These are phyloP conservation scores for Penicillium fimorum DNA, from an alignment of 495 filamentous ascomycete genomes.

Conservation along the genomic window DNA sequence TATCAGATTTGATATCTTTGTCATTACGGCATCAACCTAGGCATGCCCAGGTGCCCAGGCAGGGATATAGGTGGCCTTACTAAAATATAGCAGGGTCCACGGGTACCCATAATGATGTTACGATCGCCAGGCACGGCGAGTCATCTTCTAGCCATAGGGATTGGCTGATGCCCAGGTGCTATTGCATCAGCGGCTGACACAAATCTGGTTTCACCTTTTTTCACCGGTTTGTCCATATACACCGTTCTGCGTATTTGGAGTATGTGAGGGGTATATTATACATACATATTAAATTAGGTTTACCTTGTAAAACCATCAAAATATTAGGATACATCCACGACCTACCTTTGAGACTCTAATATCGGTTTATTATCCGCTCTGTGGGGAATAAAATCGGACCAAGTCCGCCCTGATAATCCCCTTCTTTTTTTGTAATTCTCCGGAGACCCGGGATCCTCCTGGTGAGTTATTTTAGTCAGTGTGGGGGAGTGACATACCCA, in stretches of 20 bases:
- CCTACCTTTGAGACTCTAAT: too few species aligned
- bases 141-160: neutral
- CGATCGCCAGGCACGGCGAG: conserved; percentile 11
- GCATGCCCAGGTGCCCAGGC: too few species aligned
- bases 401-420: conserved; percentile 13
- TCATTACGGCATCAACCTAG: too few species aligned
- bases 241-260: neutral
- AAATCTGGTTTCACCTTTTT: neutral
- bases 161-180: neutral
- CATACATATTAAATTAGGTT: too few species aligned
- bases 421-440: neutral
- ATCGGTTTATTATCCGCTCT: neutral
- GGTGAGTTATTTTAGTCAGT: conserved; percentile 1
- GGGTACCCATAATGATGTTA: neutral
- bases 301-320: too few species aligned
- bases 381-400: conserved; percentile 20
- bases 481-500: neutral
- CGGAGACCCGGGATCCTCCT: conserved; percentile 15
- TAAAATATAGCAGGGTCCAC: neutral
- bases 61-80: neutral
- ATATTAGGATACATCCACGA: too few species aligned
- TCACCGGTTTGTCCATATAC: too few species aligned
- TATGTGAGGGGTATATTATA: neutral
- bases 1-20: neutral
- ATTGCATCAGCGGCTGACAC: conserved; percentile 10